These are phyloP conservation scores for Maudiozyma bulderi DNA, from an alignment of 805 yeast species.

Conservation along the genomic window DNA sequence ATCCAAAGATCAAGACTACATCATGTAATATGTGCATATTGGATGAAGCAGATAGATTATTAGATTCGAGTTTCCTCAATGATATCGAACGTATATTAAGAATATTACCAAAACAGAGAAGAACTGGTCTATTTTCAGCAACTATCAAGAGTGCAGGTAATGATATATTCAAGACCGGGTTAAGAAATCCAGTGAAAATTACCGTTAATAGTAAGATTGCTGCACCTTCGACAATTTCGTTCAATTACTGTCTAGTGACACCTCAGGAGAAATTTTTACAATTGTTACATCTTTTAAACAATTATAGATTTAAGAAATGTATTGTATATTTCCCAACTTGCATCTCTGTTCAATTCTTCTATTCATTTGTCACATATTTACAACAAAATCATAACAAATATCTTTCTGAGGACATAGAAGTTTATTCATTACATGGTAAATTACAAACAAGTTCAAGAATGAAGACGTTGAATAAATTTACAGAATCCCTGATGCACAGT, in stretches of 20 bases:
- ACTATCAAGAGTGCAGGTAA: conserved; percentile 78
- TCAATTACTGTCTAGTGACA: conserved; percentile 49
- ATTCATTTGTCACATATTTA: conserved; percentile 42
- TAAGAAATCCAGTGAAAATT: conserved; percentile 86
- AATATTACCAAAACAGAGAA: conserved; percentile 75
- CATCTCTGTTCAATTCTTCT: conserved; percentile 68
- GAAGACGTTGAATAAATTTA: conserved; percentile 57
- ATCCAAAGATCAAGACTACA: conserved; percentile 47
- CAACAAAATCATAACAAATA: conserved; percentile 15
- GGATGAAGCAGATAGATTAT: conserved; percentile 88
- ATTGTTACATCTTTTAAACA: conserved; percentile 43
- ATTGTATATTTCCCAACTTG: conserved; percentile 94
- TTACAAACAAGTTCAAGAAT: conserved; percentile 70
- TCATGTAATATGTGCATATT: conserved; percentile 66
- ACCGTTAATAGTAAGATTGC: conserved; percentile 52
- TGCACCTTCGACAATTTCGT: conserved; percentile 54
- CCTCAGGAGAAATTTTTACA: conserved; percentile 55
- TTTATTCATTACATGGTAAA: conserved; percentile 86
- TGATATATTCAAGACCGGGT: conserved; percentile 74
- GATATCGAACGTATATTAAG: conserved; percentile 62
- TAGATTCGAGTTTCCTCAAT: conserved; percentile 65
- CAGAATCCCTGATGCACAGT: conserved; percentile 39
- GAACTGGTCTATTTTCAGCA: conserved; percentile 92
- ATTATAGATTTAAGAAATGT: conserved; percentile 58
- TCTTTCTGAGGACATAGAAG: conserved; percentile 27